These are phyloP conservation scores for Hymenoscyphus salicellus DNA, from an alignment of 2,329 filamentous ascomycete genomes.

Conservation along the genomic window DNA sequence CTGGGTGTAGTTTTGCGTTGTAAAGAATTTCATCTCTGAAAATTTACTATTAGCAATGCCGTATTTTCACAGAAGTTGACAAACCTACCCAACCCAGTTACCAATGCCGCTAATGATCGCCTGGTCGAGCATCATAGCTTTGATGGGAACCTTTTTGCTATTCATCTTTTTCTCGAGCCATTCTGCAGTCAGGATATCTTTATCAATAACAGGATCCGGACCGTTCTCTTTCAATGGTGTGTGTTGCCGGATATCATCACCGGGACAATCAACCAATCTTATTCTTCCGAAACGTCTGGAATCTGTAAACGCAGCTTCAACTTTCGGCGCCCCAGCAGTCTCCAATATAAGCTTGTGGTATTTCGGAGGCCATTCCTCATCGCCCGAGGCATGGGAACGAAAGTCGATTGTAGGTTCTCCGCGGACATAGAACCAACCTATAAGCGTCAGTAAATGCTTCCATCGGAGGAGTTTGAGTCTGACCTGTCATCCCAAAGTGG, in stretches of 20 bases:
- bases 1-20: constrained; percentile 83
- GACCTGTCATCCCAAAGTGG: constrained; percentile 75
- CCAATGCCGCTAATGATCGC: constrained; percentile 86
- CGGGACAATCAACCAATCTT: constrained; percentile 77
- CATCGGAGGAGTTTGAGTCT: constrained; percentile 5
- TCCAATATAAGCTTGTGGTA: constrained; percentile 84
- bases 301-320: constrained; percentile 79
- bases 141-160: constrained; percentile 79
- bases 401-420: constrained; percentile 78
- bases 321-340: constrained; percentile 51
- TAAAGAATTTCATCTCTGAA: constrained; percentile 81
- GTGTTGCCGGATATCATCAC: constrained; percentile 68
- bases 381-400: constrained; percentile 54
- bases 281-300: constrained; percentile 75
- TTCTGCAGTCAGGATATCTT: constrained; percentile 68
- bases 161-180: constrained; percentile 72
- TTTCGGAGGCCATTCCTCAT: constrained; percentile 77
- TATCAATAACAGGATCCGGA: constrained; percentile 85
- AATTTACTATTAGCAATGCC: constrained; percentile 8
- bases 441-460: constrained; percentile 16
- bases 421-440: constrained; percentile 81
- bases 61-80: not conserved
- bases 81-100: constrained; percentile 80
- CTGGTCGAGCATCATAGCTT: constrained; percentile 85
- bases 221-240: constrained; percentile 87